Percentiles rank a stretch among this genome's conserved stretches.
Conservation (phyloP, 2,329 filamentous ascomycete species). For the Fusarium pseudograminearum region DNA sequence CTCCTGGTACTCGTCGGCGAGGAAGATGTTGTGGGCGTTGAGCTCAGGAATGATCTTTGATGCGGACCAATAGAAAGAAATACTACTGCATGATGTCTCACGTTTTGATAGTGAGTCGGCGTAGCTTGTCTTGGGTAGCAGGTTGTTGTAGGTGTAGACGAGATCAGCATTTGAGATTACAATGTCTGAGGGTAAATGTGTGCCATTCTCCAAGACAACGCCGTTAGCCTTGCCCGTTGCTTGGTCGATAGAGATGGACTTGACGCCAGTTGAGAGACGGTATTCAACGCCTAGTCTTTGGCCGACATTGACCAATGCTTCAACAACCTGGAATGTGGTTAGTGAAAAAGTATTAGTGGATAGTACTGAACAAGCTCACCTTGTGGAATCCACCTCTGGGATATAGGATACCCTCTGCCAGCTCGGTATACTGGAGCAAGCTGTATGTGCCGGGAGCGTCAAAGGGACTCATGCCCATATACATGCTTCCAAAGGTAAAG, state of each 20-base stretch:
- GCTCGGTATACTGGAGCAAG: slow-evolving; percentile 77
- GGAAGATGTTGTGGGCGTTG: slow-evolving; percentile 80
- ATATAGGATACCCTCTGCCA: slow-evolving; percentile 83
- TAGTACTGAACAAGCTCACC: not conserved
- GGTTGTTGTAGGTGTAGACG: slow-evolving; percentile 78
- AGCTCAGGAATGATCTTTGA: slow-evolving; percentile 71
- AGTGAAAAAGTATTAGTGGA: accelerated
- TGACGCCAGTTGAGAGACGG: slow-evolving; percentile 69
- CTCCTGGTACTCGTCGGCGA: slow-evolving; percentile 77
- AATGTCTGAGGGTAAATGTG: slow-evolving; percentile 71
- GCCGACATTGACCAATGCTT: slow-evolving; percentile 72
- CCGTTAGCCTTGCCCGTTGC: slow-evolving; percentile 62
- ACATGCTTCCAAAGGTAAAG: slow-evolving; percentile 85
- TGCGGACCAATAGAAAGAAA: slow-evolving; percentile 82
- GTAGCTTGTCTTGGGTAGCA: slow-evolving; percentile 66
- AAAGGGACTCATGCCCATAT: slow-evolving; percentile 84
- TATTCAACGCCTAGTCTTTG: slow-evolving; percentile 72
- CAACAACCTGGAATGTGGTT: slow-evolving; percentile 59
- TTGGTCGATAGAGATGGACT: slow-evolving; percentile 63
- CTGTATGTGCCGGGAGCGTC: slow-evolving; percentile 81
- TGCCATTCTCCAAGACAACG: slow-evolving; percentile 69
- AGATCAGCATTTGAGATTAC: slow-evolving; percentile 80
- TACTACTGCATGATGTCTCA: slow-evolving; percentile 75
- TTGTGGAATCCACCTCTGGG: slow-evolving; percentile 77
- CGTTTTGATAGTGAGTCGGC: slow-evolving; percentile 58